These are phyloP conservation scores for Halophytophthora polymorphica DNA, from an alignment of 352 stramenopile genomes.

Conservation along the genomic window DNA sequence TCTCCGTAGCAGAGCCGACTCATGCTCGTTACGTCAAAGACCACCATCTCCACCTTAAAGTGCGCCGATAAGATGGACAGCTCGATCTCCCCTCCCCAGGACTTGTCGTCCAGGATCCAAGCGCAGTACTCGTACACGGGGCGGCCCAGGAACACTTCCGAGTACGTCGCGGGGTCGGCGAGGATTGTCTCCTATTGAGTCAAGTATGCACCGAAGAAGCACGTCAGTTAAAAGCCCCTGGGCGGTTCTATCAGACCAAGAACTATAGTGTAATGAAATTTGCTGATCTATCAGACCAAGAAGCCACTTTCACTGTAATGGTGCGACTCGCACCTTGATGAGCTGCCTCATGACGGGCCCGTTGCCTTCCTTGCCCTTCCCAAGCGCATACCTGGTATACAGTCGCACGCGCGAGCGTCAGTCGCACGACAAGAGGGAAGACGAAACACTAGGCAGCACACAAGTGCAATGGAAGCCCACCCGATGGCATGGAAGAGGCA, in stretches of 20 bases:
- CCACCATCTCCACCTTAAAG: conserved; percentile 80
- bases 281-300: not conserved
- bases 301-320: not conserved
- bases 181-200: conserved; percentile 53
- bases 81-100: conserved; percentile 86
- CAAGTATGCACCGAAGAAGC: too few relatives aligned
- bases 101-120: conserved; percentile 81
- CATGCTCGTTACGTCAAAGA: conserved; percentile 87
- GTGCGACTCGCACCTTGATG: conserved; percentile 36
- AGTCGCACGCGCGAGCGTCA: not conserved
- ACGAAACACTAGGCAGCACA: not conserved
- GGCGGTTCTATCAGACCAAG: too few relatives aligned
- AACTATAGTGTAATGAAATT: too few relatives aligned
- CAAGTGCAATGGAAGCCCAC: conserved; percentile 19
- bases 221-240: too few relatives aligned
- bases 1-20: conserved; percentile 78
- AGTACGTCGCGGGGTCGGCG: conserved; percentile 53
- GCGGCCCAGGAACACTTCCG: conserved; percentile 74
- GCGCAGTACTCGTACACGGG: conserved; percentile 79
- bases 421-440: not conserved
- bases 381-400: conserved; percentile 51
- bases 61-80: conserved; percentile 77
- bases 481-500: conserved; percentile 86
- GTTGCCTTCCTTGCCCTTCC: conserved; percentile 57
- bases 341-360: conserved; percentile 58